Evolutionary conservation across 2,329 filamentous ascomycete species (phyloP).

Genomic region (Talaromyces sp.): DNA sequence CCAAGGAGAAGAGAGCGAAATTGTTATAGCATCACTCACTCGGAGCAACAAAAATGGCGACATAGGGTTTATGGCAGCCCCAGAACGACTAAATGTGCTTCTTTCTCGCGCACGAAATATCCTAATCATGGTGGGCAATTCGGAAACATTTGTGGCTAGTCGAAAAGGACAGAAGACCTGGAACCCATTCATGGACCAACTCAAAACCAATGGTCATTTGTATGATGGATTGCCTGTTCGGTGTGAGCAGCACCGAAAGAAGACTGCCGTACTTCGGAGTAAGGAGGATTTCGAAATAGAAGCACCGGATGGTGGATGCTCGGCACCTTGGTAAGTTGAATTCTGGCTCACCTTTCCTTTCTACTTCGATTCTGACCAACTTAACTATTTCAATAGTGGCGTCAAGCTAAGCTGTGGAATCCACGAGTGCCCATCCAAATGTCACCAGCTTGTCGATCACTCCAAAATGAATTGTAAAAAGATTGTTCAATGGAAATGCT

Average conservation of each 20-base stretch:
- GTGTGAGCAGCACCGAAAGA: conserved; percentile 56
- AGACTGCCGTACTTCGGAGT: conserved; percentile 39
- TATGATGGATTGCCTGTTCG: conserved; percentile 56
- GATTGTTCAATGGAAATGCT: conserved; percentile 45
- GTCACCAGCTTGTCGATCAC: conserved; percentile 59
- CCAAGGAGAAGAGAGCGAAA: conserved; percentile 70
- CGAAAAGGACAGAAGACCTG: conserved; percentile 54
- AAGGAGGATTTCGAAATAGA: conserved; percentile 55
- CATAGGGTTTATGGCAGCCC: conserved; percentile 64
- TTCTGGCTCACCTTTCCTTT: not conserved
- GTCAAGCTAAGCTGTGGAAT: conserved; percentile 42
- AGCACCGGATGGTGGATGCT: conserved; percentile 67
- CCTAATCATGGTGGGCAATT: conserved; percentile 65
- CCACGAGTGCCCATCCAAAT: conserved; percentile 55
- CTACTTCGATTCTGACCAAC: conserved; percentile 7
- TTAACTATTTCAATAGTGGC: conserved; percentile 29
- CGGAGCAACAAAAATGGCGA: conserved; percentile 58
- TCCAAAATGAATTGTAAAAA: conserved; percentile 45
- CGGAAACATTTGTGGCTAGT: conserved; percentile 58
- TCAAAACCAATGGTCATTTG: conserved; percentile 49
- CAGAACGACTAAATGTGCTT: conserved; percentile 64
- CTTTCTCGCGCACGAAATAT: conserved; percentile 60
- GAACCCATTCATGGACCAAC: conserved; percentile 50
- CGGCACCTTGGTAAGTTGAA: conserved; percentile 51
- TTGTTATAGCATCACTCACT: conserved; percentile 63